Conservation (phyloP, 2,329 filamentous ascomycete species). For the Phaeosphaeria sp. region DNA sequence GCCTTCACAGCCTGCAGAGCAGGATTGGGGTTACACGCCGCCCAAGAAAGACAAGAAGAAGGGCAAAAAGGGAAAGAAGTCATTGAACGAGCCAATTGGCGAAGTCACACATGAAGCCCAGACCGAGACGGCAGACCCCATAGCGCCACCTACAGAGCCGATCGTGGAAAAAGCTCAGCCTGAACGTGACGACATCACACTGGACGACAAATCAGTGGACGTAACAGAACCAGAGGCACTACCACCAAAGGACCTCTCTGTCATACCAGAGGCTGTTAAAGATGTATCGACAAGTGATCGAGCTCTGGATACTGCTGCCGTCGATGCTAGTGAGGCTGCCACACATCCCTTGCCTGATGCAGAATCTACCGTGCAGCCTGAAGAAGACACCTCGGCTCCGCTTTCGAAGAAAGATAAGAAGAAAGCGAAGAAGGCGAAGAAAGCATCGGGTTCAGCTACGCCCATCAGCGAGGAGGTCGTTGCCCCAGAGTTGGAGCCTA, state of each 20-base stretch:
- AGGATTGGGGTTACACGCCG: conserved; percentile 11
- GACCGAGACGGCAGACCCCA: background rate
- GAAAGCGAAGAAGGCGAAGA: conserved; percentile 39
- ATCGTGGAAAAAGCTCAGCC: background rate
- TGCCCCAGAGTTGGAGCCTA: conserved; percentile 1
- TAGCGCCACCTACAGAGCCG: background rate
- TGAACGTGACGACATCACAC: background rate
- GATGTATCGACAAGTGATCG: conserved; percentile 1
- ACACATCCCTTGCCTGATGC: background rate
- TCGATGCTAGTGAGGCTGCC: conserved; percentile 1
- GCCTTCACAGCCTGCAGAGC: background rate
- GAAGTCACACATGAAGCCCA: conserved; percentile 7
- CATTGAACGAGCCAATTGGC: conserved; percentile 9
- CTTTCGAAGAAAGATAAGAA: conserved; percentile 37
- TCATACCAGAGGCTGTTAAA: background rate
- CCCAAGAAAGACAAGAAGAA: conserved; percentile 27
- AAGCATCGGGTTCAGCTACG: conserved; percentile 20
- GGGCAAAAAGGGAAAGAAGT: conserved; percentile 23
- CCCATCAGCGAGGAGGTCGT: conserved; percentile 14
- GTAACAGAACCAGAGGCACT: background rate
- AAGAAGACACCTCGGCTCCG: conserved; percentile 5
- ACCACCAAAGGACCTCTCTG: background rate
- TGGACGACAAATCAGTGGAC: background rate
- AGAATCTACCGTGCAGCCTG: conserved; percentile 2
- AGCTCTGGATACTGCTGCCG: background rate